phyloP scores from a whole-genome alignment of 2,329 filamentous ascomycete species.

The Monosporascus sp. region DNA sequence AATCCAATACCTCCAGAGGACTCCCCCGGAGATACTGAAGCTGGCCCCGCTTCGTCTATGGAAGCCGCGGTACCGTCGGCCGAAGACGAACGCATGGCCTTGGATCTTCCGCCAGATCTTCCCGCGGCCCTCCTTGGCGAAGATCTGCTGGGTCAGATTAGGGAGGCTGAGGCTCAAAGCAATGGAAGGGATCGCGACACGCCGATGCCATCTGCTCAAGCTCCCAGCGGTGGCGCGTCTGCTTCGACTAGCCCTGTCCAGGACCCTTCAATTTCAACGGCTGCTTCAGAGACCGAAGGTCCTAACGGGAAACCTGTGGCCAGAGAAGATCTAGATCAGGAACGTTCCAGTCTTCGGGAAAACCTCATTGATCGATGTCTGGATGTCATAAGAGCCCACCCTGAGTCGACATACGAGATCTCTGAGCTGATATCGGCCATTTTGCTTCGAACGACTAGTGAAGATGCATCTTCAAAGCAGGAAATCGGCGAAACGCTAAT shows the following conservation, averaged over 20 bases:
- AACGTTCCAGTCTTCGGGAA: conserved; percentile 65
- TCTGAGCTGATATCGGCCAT: conserved; percentile 78
- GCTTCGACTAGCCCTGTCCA: conserved; percentile 17
- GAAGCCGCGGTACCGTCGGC: conserved; percentile 18
- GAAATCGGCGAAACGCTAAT: conserved; percentile 80
- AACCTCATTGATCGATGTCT: conserved; percentile 85
- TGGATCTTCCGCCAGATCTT: conserved; percentile 19
- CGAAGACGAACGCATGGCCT: conserved; percentile 20
- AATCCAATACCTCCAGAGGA: conserved; percentile 64
- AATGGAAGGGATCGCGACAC: conserved; percentile 14
- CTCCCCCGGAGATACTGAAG: conserved; percentile 22
- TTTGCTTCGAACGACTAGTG: conserved; percentile 51
- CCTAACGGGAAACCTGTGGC: conserved; percentile 40
- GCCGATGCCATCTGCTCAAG: conserved; percentile 14
- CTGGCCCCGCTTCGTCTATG: conserved; percentile 25
- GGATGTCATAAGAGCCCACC: conserved; percentile 82
- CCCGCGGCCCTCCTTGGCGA: conserved; percentile 18
- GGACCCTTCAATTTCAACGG: conserved; percentile 10
- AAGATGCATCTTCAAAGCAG: conserved; percentile 48
- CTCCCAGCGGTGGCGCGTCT: conserved; percentile 18
- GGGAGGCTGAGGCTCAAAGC: conserved; percentile 9
- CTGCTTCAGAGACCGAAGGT: conserved; percentile 11
- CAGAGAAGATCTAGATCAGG: conserved; percentile 72
- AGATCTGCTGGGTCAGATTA: conserved; percentile 16
- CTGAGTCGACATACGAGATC: conserved; percentile 84